phyloP scores from a whole-genome alignment of 495 filamentous ascomycete species.

The Neurospora sp. region DNA sequence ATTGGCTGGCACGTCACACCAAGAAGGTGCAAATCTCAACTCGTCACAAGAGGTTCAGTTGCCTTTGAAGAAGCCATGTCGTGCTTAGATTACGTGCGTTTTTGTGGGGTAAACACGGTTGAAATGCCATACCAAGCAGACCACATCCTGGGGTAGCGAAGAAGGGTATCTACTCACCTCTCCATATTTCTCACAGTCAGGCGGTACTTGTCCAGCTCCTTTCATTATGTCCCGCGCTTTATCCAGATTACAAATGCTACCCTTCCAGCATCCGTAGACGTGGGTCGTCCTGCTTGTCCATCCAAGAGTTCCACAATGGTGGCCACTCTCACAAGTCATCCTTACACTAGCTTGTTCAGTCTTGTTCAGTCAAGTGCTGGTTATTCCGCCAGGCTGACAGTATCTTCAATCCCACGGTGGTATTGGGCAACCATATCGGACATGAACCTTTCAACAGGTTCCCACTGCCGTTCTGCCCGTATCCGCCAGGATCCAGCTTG shows the following conservation, averaged over 20 bases:
- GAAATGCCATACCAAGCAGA: background rate
- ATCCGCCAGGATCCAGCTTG: background rate
- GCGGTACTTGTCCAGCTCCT: conserved; percentile 1
- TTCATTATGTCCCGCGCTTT: conserved; percentile 18
- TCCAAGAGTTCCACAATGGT: conserved; percentile 6
- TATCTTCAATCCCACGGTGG: conserved; percentile 5
- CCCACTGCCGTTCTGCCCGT: background rate
- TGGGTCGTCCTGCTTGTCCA: conserved; percentile 1
- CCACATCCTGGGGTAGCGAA: background rate
- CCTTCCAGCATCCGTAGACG: conserved; percentile 5
- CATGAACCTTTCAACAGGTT: background rate
- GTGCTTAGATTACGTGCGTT: conserved; percentile 26
- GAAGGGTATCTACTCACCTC: background rate
- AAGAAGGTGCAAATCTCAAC: background rate
- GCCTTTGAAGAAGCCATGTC: conserved; percentile 7
- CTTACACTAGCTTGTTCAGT: conserved; percentile 5
- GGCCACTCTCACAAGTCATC: conserved; percentile 3
- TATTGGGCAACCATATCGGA: background rate
- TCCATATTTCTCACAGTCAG: background rate
- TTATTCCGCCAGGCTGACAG: conserved; percentile 28
- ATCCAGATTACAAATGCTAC: conserved; percentile 26
- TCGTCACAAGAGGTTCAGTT: conserved; percentile 4
- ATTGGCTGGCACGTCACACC: background rate
- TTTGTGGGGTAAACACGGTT: conserved; percentile 23
- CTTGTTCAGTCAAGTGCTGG: background rate